phyloP scores from a whole-genome alignment of 768 basidiomycete genomes.

The Amanita rimosa region DNA sequence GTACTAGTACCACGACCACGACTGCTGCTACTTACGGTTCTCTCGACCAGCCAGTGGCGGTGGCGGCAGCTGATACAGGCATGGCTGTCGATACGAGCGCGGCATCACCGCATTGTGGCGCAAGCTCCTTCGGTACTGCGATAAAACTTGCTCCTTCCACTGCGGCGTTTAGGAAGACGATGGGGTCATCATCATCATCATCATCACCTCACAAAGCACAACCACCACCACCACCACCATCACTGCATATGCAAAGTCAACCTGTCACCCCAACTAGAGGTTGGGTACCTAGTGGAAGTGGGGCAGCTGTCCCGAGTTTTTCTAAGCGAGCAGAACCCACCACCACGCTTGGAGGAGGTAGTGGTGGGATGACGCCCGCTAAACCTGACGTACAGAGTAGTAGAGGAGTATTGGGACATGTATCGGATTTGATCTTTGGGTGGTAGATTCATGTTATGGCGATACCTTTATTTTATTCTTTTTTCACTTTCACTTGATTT shows the following conservation, averaged over 20 bases:
- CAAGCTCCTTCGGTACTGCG: constrained; percentile 48
- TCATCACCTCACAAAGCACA: no score
- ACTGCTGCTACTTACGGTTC: constrained; percentile 8
- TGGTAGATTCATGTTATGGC: no score
- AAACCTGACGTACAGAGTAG: constrained; percentile 16
- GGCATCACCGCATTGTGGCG: constrained; percentile 6
- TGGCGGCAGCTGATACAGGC: constrained; percentile 19
- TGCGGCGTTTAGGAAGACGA: constrained; percentile 52
- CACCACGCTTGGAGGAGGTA: background rate
- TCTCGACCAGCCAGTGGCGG: constrained; percentile 9
- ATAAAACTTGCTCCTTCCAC: constrained; percentile 62
- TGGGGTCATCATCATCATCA: background rate
- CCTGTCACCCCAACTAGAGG: constrained; percentile 1
- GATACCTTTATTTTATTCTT: no score
- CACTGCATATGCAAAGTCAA: background rate
- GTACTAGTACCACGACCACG: background rate
- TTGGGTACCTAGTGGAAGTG: background rate
- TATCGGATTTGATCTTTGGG: constrained; percentile 73
- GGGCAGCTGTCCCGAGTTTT: background rate
- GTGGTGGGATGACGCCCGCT: no score
- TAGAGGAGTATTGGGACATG: constrained; percentile 60
- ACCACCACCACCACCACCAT: background rate
- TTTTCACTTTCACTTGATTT: no score
- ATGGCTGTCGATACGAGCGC: constrained; percentile 36
- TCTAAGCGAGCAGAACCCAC: constrained; percentile 2